Percentiles rank a stretch among this genome's conserved stretches.
Conservation (phyloP, 2,329 filamentous ascomycete genomes). For the Tolypocladium endophyticum region DNA sequence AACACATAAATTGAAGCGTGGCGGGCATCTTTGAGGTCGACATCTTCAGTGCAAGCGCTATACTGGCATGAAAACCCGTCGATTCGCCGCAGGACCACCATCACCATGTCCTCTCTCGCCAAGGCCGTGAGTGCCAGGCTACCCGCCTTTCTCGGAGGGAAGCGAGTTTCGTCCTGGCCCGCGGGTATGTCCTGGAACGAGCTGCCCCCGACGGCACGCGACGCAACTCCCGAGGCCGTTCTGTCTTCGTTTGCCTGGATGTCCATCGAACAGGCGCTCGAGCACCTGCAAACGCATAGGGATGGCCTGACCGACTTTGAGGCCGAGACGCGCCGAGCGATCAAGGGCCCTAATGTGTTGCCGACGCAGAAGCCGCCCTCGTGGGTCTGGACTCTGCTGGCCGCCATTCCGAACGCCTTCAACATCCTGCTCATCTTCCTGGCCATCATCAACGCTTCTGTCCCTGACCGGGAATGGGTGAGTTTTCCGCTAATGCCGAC, state of each 20-base stretch:
- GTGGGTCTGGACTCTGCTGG: constrained; percentile 14
- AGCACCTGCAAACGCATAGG: constrained; percentile 9
- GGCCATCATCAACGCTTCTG: constrained; percentile 13
- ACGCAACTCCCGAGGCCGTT: constrained; percentile 9
- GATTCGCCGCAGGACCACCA: neutral
- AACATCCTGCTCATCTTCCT: constrained; percentile 13
- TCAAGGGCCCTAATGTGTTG: constrained; percentile 12
- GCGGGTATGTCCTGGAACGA: constrained; percentile 4
- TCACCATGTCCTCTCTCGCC: constrained; percentile 3
- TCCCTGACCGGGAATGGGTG: constrained; percentile 10
- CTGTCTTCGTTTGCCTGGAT: constrained; percentile 10
- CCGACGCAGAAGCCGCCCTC: constrained; percentile 14
- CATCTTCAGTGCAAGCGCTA: neutral
- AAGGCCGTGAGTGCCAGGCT: neutral
- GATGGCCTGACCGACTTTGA: constrained; percentile 12
- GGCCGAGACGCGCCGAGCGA: constrained; percentile 9
- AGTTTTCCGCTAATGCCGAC: neutral
- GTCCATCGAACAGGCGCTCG: constrained; percentile 7
- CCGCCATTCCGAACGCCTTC: constrained; percentile 15
- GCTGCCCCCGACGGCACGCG: constrained; percentile 3
- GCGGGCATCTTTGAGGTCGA: neutral
- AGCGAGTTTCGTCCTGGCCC: constrained; percentile 1
- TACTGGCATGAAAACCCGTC: constrained; percentile 6
- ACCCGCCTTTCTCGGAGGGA: neutral
- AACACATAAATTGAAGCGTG: neutral